These are phyloP conservation scores for Bacidia gigantensis DNA, from an alignment of 495 filamentous ascomycete genomes.

Conservation along the genomic window DNA sequence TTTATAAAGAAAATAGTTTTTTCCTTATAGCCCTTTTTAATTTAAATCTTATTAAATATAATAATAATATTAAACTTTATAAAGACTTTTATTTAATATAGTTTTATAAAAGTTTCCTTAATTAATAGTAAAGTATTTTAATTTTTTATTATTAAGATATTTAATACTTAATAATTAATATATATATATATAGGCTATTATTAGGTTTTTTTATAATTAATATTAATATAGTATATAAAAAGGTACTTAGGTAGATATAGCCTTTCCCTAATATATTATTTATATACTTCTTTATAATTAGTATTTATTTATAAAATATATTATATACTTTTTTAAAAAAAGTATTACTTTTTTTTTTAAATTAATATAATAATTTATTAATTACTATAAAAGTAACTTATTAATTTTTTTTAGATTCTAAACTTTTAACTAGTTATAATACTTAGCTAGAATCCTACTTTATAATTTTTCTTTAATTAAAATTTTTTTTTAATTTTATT, in stretches of 20 bases:
- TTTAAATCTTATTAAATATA: background rate
- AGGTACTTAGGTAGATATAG: background rate
- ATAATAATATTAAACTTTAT: conserved; percentile 2
- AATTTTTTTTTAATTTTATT: background rate
- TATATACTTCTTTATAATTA: background rate
- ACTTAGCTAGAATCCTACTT: background rate
- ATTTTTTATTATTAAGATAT: background rate
- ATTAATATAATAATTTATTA: conserved; percentile 6
- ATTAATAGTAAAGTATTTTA: background rate
- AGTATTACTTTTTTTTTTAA: background rate
- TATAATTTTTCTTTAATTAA: background rate
- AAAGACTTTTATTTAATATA: background rate
- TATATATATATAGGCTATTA: background rate
- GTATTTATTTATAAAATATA: background rate
- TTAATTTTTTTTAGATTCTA: background rate
- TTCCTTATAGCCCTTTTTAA: background rate
- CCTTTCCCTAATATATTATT: background rate
- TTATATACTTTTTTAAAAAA: background rate
- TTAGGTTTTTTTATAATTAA: background rate
- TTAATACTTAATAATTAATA: background rate
- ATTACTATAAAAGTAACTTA: background rate
- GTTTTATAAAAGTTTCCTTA: background rate
- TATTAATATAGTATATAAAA: background rate
- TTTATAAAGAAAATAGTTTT: background rate
- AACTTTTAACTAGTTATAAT: background rate